These are phyloP conservation scores for Ascoidea asiatica DNA, from an alignment of 805 yeast genomes.

Conservation along the genomic window DNA sequence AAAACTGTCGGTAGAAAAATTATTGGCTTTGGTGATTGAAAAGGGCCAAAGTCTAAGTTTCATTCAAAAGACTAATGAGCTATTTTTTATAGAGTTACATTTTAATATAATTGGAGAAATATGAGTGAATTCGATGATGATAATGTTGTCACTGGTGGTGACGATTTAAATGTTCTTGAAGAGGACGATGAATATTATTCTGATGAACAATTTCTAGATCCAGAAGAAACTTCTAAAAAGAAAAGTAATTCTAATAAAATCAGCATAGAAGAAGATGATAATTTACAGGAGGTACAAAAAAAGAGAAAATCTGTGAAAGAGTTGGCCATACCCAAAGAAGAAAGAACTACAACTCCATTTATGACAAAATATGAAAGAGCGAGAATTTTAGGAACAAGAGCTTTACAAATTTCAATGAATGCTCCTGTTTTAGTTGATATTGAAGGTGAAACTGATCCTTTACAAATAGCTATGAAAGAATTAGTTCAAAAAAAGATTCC, in stretches of 20 bases:
- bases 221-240: slow-evolving; percentile 20
- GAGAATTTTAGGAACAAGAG: slow-evolving; percentile 93
- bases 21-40: no score
- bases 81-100: no score
- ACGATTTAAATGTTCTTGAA: slow-evolving; percentile 63
- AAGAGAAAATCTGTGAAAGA: slow-evolving; percentile 59
- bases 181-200: slow-evolving; percentile 80
- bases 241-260: slow-evolving; percentile 17
- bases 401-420: slow-evolving; percentile 92
- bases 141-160: slow-evolving; percentile 43
- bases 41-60: no score
- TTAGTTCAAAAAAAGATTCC: slow-evolving; percentile 91
- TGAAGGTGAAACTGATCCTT: slow-evolving; percentile 98
- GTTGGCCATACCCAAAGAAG: slow-evolving; percentile 78
- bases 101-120: no score
- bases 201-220: slow-evolving; percentile 35
- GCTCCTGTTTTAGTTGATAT: slow-evolving; percentile 97
- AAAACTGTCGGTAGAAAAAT: no score
- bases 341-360: slow-evolving; percentile 92
- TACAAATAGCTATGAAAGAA: slow-evolving; percentile 96
- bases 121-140: background rate
- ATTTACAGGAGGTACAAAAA: slow-evolving; percentile 25
- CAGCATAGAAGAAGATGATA: slow-evolving; percentile 46
- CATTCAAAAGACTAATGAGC: no score
- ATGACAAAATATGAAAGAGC: slow-evolving; percentile 99